These are phyloP conservation scores for Elasticomyces elasticus DNA, from an alignment of 495 filamentous ascomycete genomes.

Conservation along the genomic window DNA sequence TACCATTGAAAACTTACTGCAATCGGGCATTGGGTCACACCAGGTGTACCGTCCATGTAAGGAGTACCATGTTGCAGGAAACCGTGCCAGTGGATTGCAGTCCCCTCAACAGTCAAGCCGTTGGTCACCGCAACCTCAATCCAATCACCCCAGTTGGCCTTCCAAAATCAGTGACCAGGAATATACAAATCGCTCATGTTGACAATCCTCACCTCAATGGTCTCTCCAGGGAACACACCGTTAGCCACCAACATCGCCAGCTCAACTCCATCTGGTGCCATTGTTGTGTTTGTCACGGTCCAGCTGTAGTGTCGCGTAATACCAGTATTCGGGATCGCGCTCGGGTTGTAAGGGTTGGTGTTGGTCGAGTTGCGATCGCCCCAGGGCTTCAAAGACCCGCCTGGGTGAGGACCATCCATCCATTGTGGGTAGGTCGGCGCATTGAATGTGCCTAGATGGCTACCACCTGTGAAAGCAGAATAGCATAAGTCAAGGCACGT, in stretches of 20 bases:
- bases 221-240: conserved; percentile 20
- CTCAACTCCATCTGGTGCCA: conserved; percentile 25
- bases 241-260: conserved; percentile 21
- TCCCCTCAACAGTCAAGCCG: conserved; percentile 31
- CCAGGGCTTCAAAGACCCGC: conserved; percentile 16
- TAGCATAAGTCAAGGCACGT: neutral
- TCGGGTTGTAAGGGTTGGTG: conserved; percentile 23
- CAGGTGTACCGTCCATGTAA: conserved; percentile 21
- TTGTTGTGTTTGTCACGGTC: conserved; percentile 20
- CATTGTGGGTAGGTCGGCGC: neutral
- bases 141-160: conserved; percentile 51
- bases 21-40: conserved; percentile 27
- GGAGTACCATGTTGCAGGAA: conserved; percentile 19
- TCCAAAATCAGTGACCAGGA: conserved; percentile 43
- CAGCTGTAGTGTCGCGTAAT: conserved; percentile 30
- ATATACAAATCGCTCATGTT: conserved; percentile 40
- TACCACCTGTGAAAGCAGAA: conserved; percentile 3
- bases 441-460: conserved; percentile 1
- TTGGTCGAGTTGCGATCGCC: conserved; percentile 2
- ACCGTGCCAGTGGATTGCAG: conserved; percentile 24
- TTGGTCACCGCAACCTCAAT: conserved; percentile 42
- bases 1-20: too few relatives aligned
- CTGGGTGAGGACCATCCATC: conserved; percentile 5
- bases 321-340: conserved; percentile 24
- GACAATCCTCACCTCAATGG: conserved; percentile 41